Evolutionary conservation across 495 filamentous ascomycete genomes (phyloP), one percentile per base, ranked within the genome.

Genomic region (Hyaloscypha hepaticicola): DNA sequence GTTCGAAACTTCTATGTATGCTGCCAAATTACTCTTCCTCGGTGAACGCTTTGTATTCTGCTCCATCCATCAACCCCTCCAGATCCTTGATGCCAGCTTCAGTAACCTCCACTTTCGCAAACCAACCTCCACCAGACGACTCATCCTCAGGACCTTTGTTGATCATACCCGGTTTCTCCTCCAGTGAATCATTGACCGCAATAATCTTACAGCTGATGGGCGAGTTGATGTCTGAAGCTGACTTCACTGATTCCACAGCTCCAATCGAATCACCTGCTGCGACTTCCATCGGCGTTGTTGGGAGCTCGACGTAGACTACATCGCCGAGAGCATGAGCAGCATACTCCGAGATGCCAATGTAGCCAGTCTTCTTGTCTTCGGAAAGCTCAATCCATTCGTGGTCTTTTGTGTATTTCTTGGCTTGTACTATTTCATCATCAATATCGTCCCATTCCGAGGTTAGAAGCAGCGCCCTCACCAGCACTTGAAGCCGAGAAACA

Each of bases 161-260:
- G 77, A 98, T 92, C 31, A 82, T 84, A 68, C 83, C 86, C 27
- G 96, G 93, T 78, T 89, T 92, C 73, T 96, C 90, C 75, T 91
- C 87, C 60, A 99, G 82, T 60, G 82, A 60, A 2, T 70, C 65
- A 78, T 99, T 99, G 53, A 85, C 80, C 68, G 83, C 82, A 29
- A 86, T 82, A 57, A 99, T 83, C 67, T 77, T 90, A 66, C 94
- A 92, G 34, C 83, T 78, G 57, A 97, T 83, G 27, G 95, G 96
- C 5, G 92, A 87, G 75, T 96, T 88, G 78, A 99, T 96, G 75
- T 99, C 95, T 65, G 91, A 94, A 21, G 96, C 95, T 50, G 90
- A 93, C 83, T 99, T 99, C 74, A 99, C 95, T 11, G 92, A 96
- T 83, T 99, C 95, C 66, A 99, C 93, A 52, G 95, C 93, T 60